Base-by-base conservation (phyloP, 768 basidiomycete genomes). In the Sutorius australiensis region DNA sequence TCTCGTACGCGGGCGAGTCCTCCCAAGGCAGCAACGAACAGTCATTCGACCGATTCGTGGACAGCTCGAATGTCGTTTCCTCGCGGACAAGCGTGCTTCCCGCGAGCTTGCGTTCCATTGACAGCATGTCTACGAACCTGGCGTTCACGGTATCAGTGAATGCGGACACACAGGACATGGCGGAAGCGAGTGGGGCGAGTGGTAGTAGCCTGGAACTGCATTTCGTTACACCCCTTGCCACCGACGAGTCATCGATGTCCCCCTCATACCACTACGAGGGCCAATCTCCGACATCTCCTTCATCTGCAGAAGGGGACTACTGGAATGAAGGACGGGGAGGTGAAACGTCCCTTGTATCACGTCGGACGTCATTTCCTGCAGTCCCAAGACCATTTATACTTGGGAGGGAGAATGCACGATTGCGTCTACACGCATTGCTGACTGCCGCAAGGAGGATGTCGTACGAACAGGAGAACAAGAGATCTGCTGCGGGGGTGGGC, bases 141-240 rank as follows among this genome's bases (percentile, higher is more conserved):
- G 46, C 38, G 33, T 51, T 47, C 28, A 27, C 28, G 8, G 5
- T 12, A 17, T 48, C 51, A 4, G 28, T 21, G 34, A 43, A 50
- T 19, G 31, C 24, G 10, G 44, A 49, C 17, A 24, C 40, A 24
- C 27, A 13, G 38, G 27, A 12, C n/a, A 19, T n/a, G 12, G 46
- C 14, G 40, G 55, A 39, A 2, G 41, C 36, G 36, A 28, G 31
- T 24, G 46, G 46, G 10, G 38, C 37, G 51, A 61, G 61, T 49
- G 48, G 38, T 6, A 59, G 59, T 47, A 64, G 64, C 46, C 37
- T 55, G 51, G 66, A 58, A 51, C 46, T 63, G 31, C 49, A 48
- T n/a, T 53, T 67, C 14, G 41, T 38, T 28, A 2, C 40, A 19
- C 64, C 66, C 9, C 36, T 51, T 33, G 28, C 33, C 2, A 44